Evolutionary conservation across 352 stramenopile species (phyloP), one percentile per base, ranked within the genome.

Genomic region (Pythium chondricola): DNA sequence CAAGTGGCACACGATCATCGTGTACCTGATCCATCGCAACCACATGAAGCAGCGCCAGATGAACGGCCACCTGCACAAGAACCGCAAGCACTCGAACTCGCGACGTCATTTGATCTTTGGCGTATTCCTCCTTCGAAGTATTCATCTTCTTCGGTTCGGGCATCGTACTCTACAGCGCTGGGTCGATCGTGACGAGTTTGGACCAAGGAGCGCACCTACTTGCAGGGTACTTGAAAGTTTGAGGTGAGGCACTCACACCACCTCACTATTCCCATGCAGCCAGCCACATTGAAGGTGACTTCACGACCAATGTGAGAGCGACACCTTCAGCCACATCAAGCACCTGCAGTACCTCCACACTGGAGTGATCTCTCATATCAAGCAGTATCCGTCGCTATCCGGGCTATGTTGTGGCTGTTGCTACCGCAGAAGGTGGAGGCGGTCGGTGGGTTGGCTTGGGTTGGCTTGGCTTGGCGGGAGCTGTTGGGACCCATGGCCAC

Each of bases 1-100:
- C 67, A 81, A 81, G 38, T 81, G 64, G 67, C 61, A 61, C 6
- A 73, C 70, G 21, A 65, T 76, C 4, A 71, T 74, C 27, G 21
- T 49, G 0, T 48, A 65, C 20, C 40, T 78, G 2, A 67, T 81
- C 1, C 52, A 61, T 10, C 53, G 40, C 4, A 67, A 64, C 13
- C 45, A 63, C 4, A 53, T 52, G 25, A 20, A 48, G 30, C 26
- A 58, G 17, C 54, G 42, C 7, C 32, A 64, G 36, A 31, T 58
- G 20, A 47, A 54, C 4, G 16, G 13, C 13, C 36, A 32, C 13
- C 30, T 21, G 8, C 46, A 33, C 1, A n/a, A 30, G 11, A 47
- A 52, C 10, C 16, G 18, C 5, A 57, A 51, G 20, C 56, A 56
- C 14, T 48, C 21, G 20, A 42, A 59, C 14, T 69, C 64, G 4